A percentile compares a stretch with the other conserved stretches of the same genome.
Conservation (phyloP, 495 filamentous ascomycete species). For the Bryoglossum gracile region DNA sequence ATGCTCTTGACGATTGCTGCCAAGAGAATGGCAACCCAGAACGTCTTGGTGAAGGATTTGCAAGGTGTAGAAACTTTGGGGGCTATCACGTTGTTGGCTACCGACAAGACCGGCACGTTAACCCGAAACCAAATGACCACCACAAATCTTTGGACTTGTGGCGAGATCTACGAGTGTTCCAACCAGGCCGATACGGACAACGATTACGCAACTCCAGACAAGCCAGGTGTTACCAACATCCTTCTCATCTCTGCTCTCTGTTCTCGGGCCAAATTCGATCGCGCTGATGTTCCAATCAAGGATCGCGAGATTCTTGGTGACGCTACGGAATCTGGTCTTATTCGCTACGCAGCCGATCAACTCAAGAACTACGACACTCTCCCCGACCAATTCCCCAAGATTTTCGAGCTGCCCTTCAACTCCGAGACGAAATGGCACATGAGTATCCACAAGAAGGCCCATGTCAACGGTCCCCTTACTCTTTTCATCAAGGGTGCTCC, state of each 20-base stretch:
- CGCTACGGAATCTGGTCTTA: slow-evolving; percentile 30
- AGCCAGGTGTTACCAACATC: slow-evolving; percentile 26
- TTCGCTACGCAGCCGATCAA: slow-evolving; percentile 27
- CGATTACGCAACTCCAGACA: slow-evolving; percentile 23
- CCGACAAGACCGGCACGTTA: slow-evolving; percentile 56
- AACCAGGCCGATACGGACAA: slow-evolving; percentile 13
- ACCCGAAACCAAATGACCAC: slow-evolving; percentile 44
- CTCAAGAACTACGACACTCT: slow-evolving; percentile 12
- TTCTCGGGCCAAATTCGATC: slow-evolving; percentile 30
- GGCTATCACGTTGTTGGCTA: slow-evolving; percentile 29
- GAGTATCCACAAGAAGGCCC: slow-evolving; percentile 23
- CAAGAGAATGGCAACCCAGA: slow-evolving; percentile 27
- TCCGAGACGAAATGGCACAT: slow-evolving; percentile 33
- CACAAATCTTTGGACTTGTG: slow-evolving; percentile 33
- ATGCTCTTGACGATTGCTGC: slow-evolving; percentile 32
- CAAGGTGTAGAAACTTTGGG: slow-evolving; percentile 30
- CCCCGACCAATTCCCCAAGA: slow-evolving; percentile 6
- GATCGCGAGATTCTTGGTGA: slow-evolving; percentile 29
- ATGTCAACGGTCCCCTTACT: slow-evolving; percentile 14
- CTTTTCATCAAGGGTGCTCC: slow-evolving; percentile 46
- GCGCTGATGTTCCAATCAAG: slow-evolving; percentile 22
- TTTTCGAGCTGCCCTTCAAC: slow-evolving; percentile 32
- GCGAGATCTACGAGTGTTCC: slow-evolving; percentile 30
- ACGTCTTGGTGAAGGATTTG: slow-evolving; percentile 31
- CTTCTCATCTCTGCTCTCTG: slow-evolving; percentile 27